phyloP scores from a whole-genome alignment of 2,329 filamentous ascomycete species.

The Lecanicillium sp. region DNA sequence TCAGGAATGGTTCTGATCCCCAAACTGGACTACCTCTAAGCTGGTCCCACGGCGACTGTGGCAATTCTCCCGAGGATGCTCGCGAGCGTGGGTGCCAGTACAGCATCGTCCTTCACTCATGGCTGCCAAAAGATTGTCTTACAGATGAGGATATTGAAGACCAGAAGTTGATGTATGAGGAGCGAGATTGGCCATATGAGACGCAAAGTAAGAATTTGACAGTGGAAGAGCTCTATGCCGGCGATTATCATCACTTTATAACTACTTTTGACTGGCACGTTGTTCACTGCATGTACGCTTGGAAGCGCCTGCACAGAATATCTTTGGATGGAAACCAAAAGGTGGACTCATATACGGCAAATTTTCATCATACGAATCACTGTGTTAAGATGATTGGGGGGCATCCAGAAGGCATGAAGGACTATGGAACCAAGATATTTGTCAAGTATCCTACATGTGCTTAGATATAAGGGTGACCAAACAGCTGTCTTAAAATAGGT shows the following conservation, averaged over 20 bases:
- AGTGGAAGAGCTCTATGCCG: slow-evolving; percentile 10
- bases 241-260: slow-evolving; percentile 12
- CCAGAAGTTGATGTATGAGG: slow-evolving; percentile 14
- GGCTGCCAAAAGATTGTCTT: slow-evolving; percentile 14
- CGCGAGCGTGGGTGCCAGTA: slow-evolving; percentile 9
- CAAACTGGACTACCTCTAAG: slow-evolving; percentile 10
- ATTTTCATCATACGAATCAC: slow-evolving; percentile 14
- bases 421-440: slow-evolving; percentile 13
- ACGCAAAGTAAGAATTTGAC: slow-evolving; percentile 11
- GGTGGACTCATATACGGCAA: slow-evolving; percentile 15
- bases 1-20: slow-evolving; percentile 9
- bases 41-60: slow-evolving; percentile 14
- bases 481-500: too few relatives aligned
- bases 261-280: slow-evolving; percentile 15
- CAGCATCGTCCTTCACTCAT: slow-evolving; percentile 14
- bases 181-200: slow-evolving; percentile 10
- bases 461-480: too few relatives aligned
- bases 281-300: slow-evolving; percentile 14
- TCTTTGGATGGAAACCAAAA: slow-evolving; percentile 10
- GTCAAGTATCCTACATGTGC: slow-evolving; percentile 13
- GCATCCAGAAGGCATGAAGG: slow-evolving; percentile 8
- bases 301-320: slow-evolving; percentile 15
- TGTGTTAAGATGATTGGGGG: slow-evolving; percentile 14
- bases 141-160: slow-evolving; percentile 14
- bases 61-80: slow-evolving; percentile 12